Base-by-base conservation (phyloP, 2,329 filamentous ascomycete species). In the Pyrenophora seminiperda region DNA sequence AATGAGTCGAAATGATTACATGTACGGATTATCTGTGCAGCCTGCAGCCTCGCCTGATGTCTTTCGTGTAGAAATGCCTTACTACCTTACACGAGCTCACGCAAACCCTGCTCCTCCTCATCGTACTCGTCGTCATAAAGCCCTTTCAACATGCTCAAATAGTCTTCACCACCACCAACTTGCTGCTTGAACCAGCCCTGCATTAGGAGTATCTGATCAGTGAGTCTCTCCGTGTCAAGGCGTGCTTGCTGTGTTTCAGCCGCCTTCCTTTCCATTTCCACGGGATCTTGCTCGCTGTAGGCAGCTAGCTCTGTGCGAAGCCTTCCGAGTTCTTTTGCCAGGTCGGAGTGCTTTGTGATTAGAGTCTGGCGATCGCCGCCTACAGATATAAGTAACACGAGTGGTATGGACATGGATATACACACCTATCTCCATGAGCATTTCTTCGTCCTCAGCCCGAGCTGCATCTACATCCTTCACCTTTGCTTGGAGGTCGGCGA, bases 111-210 rank as follows among this genome's bases (percentile, higher is more conserved):
- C 31, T 79, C 80, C 47, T 85, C 81, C 47, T 79, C 69, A 45
- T 77, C 78, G 61, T 77, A 83, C 59, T 84, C 80, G 17, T 77
- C 76, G 7, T 77, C 80, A 57, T 84, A 85, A 40, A 75, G 76
- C 36, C 74, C 71, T 44, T 69, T 73, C 60, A 76, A 74, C 13
- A 82, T 64, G 3, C 54, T 58, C n/a, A 72, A 59, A 15, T 83
- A 56, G 5, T 79, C 78, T 33, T 72, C 67, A 60, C 81, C 78
- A 2, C 66, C 65, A 14, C 53, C 53, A 9, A 58, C 46, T 10
- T 61, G 52, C 43, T 67, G 68, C 59, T 70, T 73, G 32, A 79
- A 54, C 73, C 74, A 79, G 20, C 67, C 61, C 50, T 79, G 77
- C 74, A 80, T 77, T 48, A 66, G 63, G 41, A 73, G 70, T 27